phyloP scores from a whole-genome alignment of 495 filamentous ascomycete species.

The Trichoderma erinaceum region DNA sequence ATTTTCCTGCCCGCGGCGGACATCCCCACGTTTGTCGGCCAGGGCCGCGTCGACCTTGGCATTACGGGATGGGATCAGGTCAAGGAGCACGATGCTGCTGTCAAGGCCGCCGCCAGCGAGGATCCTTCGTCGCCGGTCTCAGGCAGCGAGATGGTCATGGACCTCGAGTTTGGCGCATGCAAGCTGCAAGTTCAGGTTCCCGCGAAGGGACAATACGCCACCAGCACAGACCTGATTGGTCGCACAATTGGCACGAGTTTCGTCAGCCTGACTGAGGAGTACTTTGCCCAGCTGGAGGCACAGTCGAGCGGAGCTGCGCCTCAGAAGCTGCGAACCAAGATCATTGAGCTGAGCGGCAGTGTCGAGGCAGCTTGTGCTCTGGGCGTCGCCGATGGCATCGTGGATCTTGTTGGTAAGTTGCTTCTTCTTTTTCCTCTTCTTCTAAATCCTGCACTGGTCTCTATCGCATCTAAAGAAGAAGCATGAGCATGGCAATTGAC shows the following conservation, averaged over 20 bases:
- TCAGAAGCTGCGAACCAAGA: conserved; percentile 63
- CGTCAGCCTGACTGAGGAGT: conserved; percentile 68
- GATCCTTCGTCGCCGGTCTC: not conserved
- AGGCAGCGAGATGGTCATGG: conserved; percentile 74
- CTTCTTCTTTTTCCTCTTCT: not conserved
- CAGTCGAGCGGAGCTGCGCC: conserved; percentile 29
- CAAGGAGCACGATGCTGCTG: conserved; percentile 77
- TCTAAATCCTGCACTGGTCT: not conserved
- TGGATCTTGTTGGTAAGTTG: conserved; percentile 85
- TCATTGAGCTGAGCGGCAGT: conserved; percentile 89
- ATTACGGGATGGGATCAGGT: conserved; percentile 94
- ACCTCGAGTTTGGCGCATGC: conserved; percentile 85
- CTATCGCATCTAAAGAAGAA: not conserved
- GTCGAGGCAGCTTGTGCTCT: conserved; percentile 95
- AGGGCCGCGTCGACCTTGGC: conserved; percentile 86
- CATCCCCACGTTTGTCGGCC: conserved; percentile 94
- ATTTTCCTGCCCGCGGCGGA: conserved; percentile 96
- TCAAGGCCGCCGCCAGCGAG: conserved; percentile 39
- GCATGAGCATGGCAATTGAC: conserved; percentile 4
- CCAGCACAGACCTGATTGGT: conserved; percentile 75
- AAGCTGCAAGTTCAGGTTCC: conserved; percentile 95
- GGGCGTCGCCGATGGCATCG: conserved; percentile 93
- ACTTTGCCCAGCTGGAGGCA: conserved; percentile 73
- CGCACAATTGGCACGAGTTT: conserved; percentile 95
- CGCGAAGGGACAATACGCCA: conserved; percentile 65